Evolutionary conservation across 345 rosid species (phyloP), one percentile per base, ranked within the genome.

Genomic region (Brassica incana): DNA sequence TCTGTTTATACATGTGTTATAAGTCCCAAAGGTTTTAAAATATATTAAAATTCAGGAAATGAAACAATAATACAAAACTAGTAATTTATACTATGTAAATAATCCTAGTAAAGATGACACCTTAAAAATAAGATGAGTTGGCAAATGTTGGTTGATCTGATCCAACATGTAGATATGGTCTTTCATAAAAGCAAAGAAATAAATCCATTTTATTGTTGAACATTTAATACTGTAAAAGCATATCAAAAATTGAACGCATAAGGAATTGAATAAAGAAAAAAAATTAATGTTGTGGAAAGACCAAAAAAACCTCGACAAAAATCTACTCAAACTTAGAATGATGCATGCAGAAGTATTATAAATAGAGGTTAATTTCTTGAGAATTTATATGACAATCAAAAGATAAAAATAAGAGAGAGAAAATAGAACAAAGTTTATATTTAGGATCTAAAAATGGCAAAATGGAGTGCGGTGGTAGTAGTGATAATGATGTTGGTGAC

Each of bases 401-500:
- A 68, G 18, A 76, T 15, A 33, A 14, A 52, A 54, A 54, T 50
- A 50, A 7, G 60, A 16, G 25, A 54, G 7, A 5, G 3, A 8
- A 6, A 7, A 4, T 1, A 20, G 68, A 6, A 50, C 2, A 77
- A 9, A 33, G 54, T 25, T 54, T 15, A 6, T 50, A 5, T 50
- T 50, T 35, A 30, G 56, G 43, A 33, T 35, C 4, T 27, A 38
- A 73, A 12, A 65, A 77, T 77, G 80, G 70, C 20, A 35, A 77
- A 77, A 63, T 33, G 64, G 80, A 62, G 54, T 70, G 80, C 35
- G 1, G 27, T 50, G 1, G 16, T 50, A 50, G 18, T 69, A 62
- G 64, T 77, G 71, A 33, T 70, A 25, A 50, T 70, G 65, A 30
- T 77, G 65, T 3, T 70, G 9, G 5, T 76, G 60, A 29, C 64